These are phyloP conservation scores for Castanopsis chinensis DNA, from an alignment of 306 rosid species.

Conservation along the genomic window DNA sequence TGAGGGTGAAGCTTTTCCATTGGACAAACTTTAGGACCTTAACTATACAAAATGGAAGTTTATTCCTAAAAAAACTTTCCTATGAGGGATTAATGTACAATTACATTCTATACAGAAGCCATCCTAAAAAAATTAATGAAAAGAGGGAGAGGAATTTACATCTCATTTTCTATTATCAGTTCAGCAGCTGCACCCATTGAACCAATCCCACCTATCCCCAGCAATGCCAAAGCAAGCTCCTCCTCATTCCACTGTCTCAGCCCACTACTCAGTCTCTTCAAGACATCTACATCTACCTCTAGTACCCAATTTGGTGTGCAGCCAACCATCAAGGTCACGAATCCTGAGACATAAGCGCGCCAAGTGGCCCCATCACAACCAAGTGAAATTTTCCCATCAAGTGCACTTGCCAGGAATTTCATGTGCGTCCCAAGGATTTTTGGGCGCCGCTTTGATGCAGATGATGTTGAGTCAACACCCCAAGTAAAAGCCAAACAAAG, in stretches of 20 bases:
- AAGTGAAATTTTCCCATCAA: conserved; percentile 55
- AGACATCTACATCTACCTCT: conserved; percentile 46
- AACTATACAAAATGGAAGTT: background rate
- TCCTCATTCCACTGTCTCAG: conserved; percentile 48
- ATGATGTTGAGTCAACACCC: conserved; percentile 53
- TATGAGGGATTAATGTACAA: background rate
- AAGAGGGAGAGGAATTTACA: conserved; percentile 16
- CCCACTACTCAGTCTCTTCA: conserved; percentile 48
- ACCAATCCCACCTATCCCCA: conserved; percentile 45
- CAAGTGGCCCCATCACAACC: conserved; percentile 55
- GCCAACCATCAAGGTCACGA: conserved; percentile 52
- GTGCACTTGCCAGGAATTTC: conserved; percentile 58
- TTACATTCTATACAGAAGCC: background rate
- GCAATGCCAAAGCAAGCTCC: conserved; percentile 55
- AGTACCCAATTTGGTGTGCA: conserved; percentile 53
- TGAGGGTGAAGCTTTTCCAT: background rate
- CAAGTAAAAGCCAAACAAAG: conserved; percentile 52
- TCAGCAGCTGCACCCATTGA: conserved; percentile 54
- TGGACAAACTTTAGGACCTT: background rate
- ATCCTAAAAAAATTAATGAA: background rate
- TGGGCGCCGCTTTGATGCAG: conserved; percentile 54
- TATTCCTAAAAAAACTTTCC: background rate
- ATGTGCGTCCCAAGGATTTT: conserved; percentile 47
- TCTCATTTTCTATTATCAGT: conserved; percentile 40
- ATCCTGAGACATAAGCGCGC: conserved; percentile 55